A percentile compares a stretch with the other conserved stretches of the same genome.
Conservation (phyloP, 768 basidiomycete species). For the Boletus reticulatus region DNA sequence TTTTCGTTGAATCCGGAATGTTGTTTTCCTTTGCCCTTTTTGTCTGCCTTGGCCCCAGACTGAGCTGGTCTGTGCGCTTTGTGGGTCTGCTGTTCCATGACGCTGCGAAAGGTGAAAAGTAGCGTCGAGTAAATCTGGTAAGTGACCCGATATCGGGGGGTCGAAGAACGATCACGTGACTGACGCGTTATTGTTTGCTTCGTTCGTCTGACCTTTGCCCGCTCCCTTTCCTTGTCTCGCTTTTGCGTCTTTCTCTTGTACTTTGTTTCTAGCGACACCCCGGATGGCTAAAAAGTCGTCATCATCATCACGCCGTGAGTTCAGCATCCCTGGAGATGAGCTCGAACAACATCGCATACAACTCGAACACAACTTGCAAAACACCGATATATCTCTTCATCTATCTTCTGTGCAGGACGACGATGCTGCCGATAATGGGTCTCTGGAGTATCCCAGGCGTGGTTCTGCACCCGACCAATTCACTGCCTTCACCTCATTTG, state of each 20-base stretch:
- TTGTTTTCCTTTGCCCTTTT: slow-evolving; percentile 71
- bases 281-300: slow-evolving; percentile 27
- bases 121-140: slow-evolving; percentile 6
- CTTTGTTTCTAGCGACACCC: slow-evolving; percentile 14
- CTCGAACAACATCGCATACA: slow-evolving; percentile 74
- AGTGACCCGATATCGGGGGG: slow-evolving; percentile 16
- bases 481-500: slow-evolving; percentile 60
- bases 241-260: slow-evolving; percentile 16
- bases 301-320: slow-evolving; percentile 34
- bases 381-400: slow-evolving; percentile 69
- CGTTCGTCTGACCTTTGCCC: background rate
- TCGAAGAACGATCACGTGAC: slow-evolving; percentile 27
- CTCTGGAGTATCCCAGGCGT: slow-evolving; percentile 73
- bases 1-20: slow-evolving; percentile 89
- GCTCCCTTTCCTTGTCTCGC: slow-evolving; percentile 7
- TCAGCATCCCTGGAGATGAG: slow-evolving; percentile 68
- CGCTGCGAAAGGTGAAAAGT: background rate
- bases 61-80: slow-evolving; percentile 79
- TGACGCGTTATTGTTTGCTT: slow-evolving; percentile 29
- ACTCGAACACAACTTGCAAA: slow-evolving; percentile 75
- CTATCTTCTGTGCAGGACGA: slow-evolving; percentile 53
- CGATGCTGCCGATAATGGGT: slow-evolving; percentile 42
- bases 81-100: slow-evolving; percentile 75
- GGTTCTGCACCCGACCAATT: slow-evolving; percentile 56
- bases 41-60: slow-evolving; percentile 70